These are phyloP conservation scores for Globisporangium middletonii DNA, from an alignment of 352 stramenopile genomes.

Conservation along the genomic window DNA sequence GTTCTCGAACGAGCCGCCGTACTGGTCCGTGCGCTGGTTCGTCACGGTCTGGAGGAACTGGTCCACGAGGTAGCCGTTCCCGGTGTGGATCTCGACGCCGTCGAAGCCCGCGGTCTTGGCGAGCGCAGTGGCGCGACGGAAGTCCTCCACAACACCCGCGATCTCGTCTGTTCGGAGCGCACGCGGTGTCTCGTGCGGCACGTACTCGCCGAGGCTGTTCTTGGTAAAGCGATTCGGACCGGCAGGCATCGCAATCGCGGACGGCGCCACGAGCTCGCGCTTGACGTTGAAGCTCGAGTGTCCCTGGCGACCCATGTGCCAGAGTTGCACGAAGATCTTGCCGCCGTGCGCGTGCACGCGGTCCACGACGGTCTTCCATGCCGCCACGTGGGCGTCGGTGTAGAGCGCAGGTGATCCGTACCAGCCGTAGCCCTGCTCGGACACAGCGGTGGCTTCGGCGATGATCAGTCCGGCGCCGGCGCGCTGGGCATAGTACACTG, in stretches of 20 bases:
- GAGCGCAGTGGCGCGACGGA: conserved; percentile 23
- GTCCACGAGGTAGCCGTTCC: conserved; percentile 84
- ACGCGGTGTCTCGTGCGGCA: conserved; percentile 6
- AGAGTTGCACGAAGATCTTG: conserved; percentile 59
- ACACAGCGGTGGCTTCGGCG: conserved; percentile 14
- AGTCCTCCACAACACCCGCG: conserved; percentile 48
- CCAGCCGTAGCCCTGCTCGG: conserved; percentile 11
- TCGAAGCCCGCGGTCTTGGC: conserved; percentile 77
- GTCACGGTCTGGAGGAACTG: conserved; percentile 52
- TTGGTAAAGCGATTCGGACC: not conserved
- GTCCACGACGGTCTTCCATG: conserved; percentile 30
- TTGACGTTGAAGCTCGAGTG: conserved; percentile 32
- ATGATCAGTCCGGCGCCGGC: conserved; percentile 25
- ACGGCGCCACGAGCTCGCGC: conserved; percentile 16
- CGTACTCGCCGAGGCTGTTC: conserved; percentile 3
- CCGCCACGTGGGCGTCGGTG: conserved; percentile 17
- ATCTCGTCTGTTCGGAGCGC: conserved; percentile 13
- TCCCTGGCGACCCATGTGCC: conserved; percentile 46
- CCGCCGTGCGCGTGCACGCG: conserved; percentile 48
- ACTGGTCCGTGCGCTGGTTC: conserved; percentile 63
- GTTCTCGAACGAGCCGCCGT: conserved; percentile 67
- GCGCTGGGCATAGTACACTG: conserved; percentile 27
- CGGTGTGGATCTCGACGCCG: conserved; percentile 85
- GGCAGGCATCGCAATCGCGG: conserved; percentile 7
- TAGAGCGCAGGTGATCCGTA: conserved; percentile 24